A percentile compares a stretch with the other conserved stretches of the same genome.
Conservation (phyloP, 176 grass and related monocot species). For the maize (Zea mays) region Zm-B73-REFERENCE-NAM-5.0 NC_050104.1:143487501-143488000, state of each 20-base stretch:
- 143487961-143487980: conserved; percentile 83
- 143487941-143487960: conserved; percentile 60
- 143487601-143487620: conserved; percentile 14
- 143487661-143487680: no score
- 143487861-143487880: not conserved
- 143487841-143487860: conserved; percentile 9
- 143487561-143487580: conserved; percentile 85
- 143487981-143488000: conserved; percentile 70
- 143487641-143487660: conserved; percentile 19
- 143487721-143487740: conserved; percentile 90
- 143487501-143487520: conserved; percentile 70
- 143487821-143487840: conserved; percentile 53
- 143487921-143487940: conserved; percentile 29
- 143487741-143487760: conserved; percentile 94
- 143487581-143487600: conserved; percentile 54
- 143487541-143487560: conserved; percentile 88
- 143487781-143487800: conserved; percentile 77
- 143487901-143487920: not conserved
- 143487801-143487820: conserved; percentile 82
- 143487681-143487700: conserved; percentile 14
- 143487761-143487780: conserved; percentile 77
- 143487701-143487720: conserved; percentile 65
- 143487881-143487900: not conserved
- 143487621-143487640: conserved; percentile 19
- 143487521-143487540: conserved; percentile 65